Conservation (phyloP, 371 early-diverging fungal species). For the Mucor piriformis region DNA sequence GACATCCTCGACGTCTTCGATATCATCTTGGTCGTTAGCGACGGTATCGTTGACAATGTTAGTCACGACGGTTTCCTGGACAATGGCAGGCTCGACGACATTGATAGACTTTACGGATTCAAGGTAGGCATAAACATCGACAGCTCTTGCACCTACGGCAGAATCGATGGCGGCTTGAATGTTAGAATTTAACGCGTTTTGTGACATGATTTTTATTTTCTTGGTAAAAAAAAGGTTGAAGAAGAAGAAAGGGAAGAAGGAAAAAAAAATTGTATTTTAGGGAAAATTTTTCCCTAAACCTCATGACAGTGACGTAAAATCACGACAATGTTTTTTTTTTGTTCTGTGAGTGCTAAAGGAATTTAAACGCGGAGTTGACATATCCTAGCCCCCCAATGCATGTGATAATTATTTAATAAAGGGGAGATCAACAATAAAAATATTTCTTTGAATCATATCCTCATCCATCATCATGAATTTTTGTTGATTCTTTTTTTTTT, state of each 20-base stretch:
- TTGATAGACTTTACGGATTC: constrained; percentile 13
- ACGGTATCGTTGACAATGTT: too few species aligned
- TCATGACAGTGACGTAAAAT: constrained; percentile 9
- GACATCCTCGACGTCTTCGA: too few species aligned
- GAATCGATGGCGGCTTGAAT: constrained; percentile 36
- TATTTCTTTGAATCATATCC: neutral
- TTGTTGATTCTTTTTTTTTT: neutral
- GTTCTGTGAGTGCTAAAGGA: neutral
- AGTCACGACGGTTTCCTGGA: too few species aligned
- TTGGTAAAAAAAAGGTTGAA: constrained; percentile 2
- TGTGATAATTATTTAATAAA: constrained; percentile 6
- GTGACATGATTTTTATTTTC: constrained; percentile 16
- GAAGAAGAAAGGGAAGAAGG: constrained; percentile 7
- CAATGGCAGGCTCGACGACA: constrained; percentile 2
- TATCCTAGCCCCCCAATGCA: constrained; percentile 10
- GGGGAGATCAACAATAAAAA: neutral
- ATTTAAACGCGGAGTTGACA: constrained; percentile 8
- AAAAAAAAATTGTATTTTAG: constrained; percentile 8
- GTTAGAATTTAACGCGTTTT: constrained; percentile 19
- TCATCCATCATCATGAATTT: neutral
- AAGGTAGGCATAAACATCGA: constrained; percentile 32
- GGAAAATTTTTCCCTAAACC: constrained; percentile 1
- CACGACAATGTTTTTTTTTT: neutral
- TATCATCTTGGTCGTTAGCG: too few species aligned
- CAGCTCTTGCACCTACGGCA: constrained; percentile 26